These are phyloP conservation scores for Avena atlantica DNA, from an alignment of 176 grass and related monocot genomes.

Conservation along the genomic window DNA sequence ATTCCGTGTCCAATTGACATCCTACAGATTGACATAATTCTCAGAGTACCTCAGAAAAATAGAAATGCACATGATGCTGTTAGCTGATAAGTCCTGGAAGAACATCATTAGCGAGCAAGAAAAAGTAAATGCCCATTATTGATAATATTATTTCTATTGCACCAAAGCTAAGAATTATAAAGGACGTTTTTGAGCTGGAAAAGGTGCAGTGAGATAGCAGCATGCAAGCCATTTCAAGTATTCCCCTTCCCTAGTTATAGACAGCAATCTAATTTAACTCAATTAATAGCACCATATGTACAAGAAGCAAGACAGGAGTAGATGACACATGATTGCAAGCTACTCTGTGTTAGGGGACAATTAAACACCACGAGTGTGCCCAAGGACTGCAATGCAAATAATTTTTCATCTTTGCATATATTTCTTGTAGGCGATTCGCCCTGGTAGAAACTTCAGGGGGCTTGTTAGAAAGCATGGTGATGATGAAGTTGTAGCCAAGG, in stretches of 20 bases:
- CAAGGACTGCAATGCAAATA: background rate
- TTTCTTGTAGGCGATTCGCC: slow-evolving; percentile 57
- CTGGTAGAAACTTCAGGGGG: slow-evolving; percentile 63
- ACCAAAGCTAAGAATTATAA: background rate
- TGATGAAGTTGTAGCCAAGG: slow-evolving; percentile 58
- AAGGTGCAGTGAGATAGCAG: slow-evolving; percentile 40
- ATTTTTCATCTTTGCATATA: slow-evolving; percentile 37
- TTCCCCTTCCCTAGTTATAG: slow-evolving; percentile 18
- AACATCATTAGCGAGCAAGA: too few relatives aligned
- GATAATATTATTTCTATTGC: background rate
- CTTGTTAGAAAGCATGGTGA: slow-evolving; percentile 66
- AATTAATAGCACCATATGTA: slow-evolving; percentile 44
- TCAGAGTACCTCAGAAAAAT: background rate
- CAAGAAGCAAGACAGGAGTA: slow-evolving; percentile 32
- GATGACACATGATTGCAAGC: slow-evolving; percentile 42
- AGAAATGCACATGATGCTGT: slow-evolving; percentile 19
- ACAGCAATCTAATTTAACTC: slow-evolving; percentile 41
- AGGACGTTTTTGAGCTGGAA: slow-evolving; percentile 18
- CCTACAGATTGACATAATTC: background rate
- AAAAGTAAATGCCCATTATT: background rate
- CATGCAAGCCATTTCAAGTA: slow-evolving; percentile 37
- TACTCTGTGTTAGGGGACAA: slow-evolving; percentile 45
- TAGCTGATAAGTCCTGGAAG: too few relatives aligned
- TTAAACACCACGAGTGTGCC: slow-evolving; percentile 23
- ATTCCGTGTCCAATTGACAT: slow-evolving; percentile 26